phyloP scores from a whole-genome alignment of 306 rosid species.

The Glycine tomentella region DNA sequence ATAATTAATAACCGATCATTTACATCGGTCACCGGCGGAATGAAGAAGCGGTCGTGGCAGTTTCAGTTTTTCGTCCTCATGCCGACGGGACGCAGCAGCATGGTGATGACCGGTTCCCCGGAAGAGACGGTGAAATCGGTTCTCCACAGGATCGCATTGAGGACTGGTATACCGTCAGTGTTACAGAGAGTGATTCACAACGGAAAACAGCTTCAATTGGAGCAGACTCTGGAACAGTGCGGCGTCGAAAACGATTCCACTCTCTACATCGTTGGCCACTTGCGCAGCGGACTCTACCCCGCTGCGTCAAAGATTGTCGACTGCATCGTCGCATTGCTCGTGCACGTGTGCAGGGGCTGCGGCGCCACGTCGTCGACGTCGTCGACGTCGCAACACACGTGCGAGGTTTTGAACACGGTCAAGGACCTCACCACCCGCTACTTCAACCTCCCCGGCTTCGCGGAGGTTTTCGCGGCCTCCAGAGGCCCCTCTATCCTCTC shows the following conservation, averaged over 20 bases:
- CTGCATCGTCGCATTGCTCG: constrained; percentile 51
- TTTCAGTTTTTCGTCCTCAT: constrained; percentile 74
- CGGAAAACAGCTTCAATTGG: constrained; percentile 70
- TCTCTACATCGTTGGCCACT: constrained; percentile 65
- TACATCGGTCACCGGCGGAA: constrained; percentile 55
- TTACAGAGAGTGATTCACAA: constrained; percentile 68
- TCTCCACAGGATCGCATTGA: constrained; percentile 48
- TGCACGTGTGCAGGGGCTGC: constrained; percentile 61
- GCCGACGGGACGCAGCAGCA: constrained; percentile 43
- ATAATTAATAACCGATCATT: too few species aligned
- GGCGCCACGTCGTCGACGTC: too few species aligned
- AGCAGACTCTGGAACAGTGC: constrained; percentile 66
- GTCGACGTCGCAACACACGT: not conserved
- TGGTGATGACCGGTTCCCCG: constrained; percentile 63
- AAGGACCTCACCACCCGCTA: constrained; percentile 41
- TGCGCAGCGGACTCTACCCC: constrained; percentile 66
- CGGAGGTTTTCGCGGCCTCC: constrained; percentile 51
- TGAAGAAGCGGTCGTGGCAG: not conserved
- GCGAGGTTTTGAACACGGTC: constrained; percentile 19
- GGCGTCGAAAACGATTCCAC: constrained; percentile 67
- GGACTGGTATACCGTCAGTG: constrained; percentile 57
- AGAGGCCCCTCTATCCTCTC: constrained; percentile 61
- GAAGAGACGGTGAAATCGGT: constrained; percentile 66
- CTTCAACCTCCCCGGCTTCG: constrained; percentile 44
- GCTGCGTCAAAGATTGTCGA: constrained; percentile 57